phyloP scores from a whole-genome alignment of 176 grass and related monocot species.

The Typha latifolia region DNA sequence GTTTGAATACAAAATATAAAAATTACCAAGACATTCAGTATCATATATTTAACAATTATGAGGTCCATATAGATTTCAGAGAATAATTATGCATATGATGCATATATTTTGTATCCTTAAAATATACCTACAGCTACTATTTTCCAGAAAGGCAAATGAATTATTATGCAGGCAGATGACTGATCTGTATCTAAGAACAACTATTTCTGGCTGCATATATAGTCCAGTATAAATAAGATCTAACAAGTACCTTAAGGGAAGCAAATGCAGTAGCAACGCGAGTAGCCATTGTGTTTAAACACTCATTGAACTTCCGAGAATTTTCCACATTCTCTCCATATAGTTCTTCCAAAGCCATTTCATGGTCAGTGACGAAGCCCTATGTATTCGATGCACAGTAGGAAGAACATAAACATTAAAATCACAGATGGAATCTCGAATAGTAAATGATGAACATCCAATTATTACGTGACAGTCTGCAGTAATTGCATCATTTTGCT shows the following conservation, averaged over 20 bases:
- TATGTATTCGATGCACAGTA: conserved; percentile 21
- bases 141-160: too few relatives aligned
- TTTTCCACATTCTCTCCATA: conserved; percentile 46
- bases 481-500: too few relatives aligned
- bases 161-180: too few relatives aligned
- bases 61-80: too few relatives aligned
- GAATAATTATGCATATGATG: too few relatives aligned
- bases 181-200: too few relatives aligned
- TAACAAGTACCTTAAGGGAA: conserved; percentile 65
- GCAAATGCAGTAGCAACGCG: conserved; percentile 82
- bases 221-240: conserved; percentile 16
- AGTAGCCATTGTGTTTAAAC: conserved; percentile 64
- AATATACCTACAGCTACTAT: too few relatives aligned
- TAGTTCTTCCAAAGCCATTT: conserved; percentile 64
- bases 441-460: background rate
- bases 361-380: conserved; percentile 93
- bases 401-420: conserved; percentile 7
- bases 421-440: background rate
- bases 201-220: background rate
- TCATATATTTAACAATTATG: too few relatives aligned
- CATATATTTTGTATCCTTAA: too few relatives aligned
- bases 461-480: background rate
- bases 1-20: too few relatives aligned
- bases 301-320: conserved; percentile 55
- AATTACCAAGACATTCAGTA: too few relatives aligned